Conservation (phyloP, 75 land plant genomes). For the Picea glauca region DNA sequence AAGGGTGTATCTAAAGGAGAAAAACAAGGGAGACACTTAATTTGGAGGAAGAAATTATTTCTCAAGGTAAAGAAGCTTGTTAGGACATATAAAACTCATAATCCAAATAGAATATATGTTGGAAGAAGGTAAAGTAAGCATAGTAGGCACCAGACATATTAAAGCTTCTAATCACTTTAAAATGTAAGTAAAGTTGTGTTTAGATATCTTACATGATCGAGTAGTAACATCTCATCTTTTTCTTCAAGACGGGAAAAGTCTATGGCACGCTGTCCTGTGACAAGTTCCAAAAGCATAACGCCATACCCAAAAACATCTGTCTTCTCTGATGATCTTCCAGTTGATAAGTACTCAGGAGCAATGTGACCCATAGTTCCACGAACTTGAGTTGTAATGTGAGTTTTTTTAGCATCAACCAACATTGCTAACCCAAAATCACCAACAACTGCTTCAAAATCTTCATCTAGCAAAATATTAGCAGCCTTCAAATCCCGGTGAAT, state of each 20-base stretch:
- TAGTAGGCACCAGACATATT: too few species aligned
- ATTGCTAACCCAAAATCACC: slow-evolving; percentile 94
- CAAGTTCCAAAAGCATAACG: slow-evolving; percentile 71
- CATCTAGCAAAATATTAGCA: slow-evolving; percentile 86
- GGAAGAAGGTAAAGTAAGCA: neutral
- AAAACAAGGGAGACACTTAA: neutral
- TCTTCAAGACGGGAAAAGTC: slow-evolving; percentile 27
- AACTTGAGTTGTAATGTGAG: slow-evolving; percentile 90
- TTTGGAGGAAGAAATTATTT: neutral
- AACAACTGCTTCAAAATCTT: slow-evolving; percentile 82
- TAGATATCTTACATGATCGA: slow-evolving; percentile 24
- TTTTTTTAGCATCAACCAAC: slow-evolving; percentile 66
- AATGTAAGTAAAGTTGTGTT: neutral
- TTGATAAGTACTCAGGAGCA: slow-evolving; percentile 90
- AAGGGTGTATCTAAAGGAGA: neutral
- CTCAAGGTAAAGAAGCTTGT: neutral
- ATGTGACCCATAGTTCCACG: slow-evolving; percentile 89
- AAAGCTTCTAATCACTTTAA: neutral
- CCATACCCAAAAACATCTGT: slow-evolving; percentile 94
- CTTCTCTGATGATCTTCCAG: slow-evolving; percentile 88
- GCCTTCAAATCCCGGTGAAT: slow-evolving; percentile 95
- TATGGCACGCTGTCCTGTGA: slow-evolving; percentile 69
- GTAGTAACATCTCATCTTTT: slow-evolving; percentile 33
- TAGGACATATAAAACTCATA: neutral
- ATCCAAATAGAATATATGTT: neutral